Evolutionary conservation across 192 early-diverging fungal species (phyloP).

Genomic region (Entrophospora sp.): DNA sequence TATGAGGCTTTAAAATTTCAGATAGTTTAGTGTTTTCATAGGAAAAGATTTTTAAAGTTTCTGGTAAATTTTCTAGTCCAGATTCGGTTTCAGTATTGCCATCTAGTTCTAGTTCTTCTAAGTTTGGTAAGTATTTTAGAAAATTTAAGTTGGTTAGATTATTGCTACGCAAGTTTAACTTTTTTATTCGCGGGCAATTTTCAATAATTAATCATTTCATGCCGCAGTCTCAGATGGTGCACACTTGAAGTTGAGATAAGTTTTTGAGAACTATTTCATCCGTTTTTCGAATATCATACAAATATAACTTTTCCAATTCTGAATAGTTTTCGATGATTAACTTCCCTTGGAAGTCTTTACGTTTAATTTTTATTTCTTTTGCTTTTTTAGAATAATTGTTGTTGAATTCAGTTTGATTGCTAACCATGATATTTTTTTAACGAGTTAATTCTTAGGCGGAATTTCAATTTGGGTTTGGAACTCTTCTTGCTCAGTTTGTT

Average conservation of each 20-base stretch:
- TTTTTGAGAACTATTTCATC: neutral
- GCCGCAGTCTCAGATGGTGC: neutral
- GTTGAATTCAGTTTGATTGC: neutral
- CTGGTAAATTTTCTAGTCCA: too few species aligned
- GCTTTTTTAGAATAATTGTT: constrained; percentile 1
- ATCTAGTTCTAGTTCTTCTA: constrained; percentile 10
- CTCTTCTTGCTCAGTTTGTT: neutral
- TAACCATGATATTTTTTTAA: neutral
- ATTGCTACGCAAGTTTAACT: neutral
- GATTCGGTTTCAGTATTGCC: neutral
- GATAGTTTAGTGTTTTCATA: too few species aligned
- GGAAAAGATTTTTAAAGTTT: too few species aligned
- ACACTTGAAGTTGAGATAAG: neutral
- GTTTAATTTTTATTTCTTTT: neutral
- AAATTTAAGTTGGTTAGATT: neutral
- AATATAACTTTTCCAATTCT: neutral
- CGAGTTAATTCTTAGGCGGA: too few species aligned
- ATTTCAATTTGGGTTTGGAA: too few species aligned
- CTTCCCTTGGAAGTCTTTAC: neutral
- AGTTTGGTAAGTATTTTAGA: neutral
- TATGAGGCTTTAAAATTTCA: too few species aligned
- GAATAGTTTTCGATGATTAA: neutral
- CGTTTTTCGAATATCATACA: neutral
- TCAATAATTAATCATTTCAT: neutral
- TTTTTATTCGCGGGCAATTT: neutral